Percentiles rank a stretch among this genome's conserved stretches.
Conservation (phyloP, 148 eudicot genomes). For the Cornus kousa region DNA sequence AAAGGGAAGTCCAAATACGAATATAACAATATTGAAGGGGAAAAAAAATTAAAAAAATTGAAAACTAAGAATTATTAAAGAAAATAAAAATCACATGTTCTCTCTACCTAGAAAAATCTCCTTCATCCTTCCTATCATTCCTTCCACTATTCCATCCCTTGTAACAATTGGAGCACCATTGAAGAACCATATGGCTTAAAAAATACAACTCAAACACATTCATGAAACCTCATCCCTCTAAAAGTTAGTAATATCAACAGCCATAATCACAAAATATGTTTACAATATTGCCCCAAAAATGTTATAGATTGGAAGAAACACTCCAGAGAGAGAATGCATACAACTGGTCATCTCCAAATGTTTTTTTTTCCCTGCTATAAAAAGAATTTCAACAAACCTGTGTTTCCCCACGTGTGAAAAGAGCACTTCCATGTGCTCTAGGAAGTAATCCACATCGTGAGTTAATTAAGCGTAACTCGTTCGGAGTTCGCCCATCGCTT, state of each 20-base stretch:
- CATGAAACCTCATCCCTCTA: neutral
- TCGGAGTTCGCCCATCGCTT: conserved; percentile 93
- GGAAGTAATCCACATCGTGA: conserved; percentile 95
- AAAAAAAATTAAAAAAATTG: too few relatives aligned
- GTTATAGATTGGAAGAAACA: neutral
- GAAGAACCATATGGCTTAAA: neutral
- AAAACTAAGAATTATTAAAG: too few relatives aligned
- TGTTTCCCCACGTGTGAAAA: conserved; percentile 98
- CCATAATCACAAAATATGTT: neutral
- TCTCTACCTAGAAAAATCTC: too few relatives aligned
- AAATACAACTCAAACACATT: neutral
- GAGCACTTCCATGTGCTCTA: conserved; percentile 99
- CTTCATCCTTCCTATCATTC: too few relatives aligned
- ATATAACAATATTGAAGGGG: too few relatives aligned
- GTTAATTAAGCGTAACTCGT: conserved; percentile 68
- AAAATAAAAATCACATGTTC: too few relatives aligned
- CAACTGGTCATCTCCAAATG: neutral
- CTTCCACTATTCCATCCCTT: too few relatives aligned
- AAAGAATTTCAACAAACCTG: conserved; percentile 56
- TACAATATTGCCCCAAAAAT: neutral
- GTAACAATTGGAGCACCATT: too few relatives aligned
- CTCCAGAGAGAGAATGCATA: neutral
- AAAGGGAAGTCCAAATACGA: too few relatives aligned
- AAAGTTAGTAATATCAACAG: neutral
- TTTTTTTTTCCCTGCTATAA: neutral